A percentile compares a stretch with the other conserved stretches of the same genome.
phyloP scores from a whole-genome alignment of 768 basidiomycete genomes.

The Kwoniella bestiolae region DNA sequence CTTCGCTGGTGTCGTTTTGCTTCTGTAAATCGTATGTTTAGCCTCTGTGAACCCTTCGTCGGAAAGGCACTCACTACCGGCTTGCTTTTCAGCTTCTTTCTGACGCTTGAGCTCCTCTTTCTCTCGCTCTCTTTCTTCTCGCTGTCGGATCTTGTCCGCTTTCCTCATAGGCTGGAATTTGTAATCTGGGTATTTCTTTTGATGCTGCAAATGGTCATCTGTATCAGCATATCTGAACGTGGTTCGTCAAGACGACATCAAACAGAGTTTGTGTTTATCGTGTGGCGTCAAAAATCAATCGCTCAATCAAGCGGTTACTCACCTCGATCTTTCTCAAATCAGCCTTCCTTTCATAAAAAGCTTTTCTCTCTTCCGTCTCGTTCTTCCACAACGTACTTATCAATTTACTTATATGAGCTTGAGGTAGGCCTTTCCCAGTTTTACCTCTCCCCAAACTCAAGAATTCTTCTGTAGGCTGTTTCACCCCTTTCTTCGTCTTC shows the following conservation, averaged over 20 bases:
- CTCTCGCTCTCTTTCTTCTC: conserved; percentile 44
- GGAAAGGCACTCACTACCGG: conserved; percentile 15
- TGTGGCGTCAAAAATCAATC: too few species aligned
- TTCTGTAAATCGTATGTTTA: not conserved
- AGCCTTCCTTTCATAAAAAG: conserved; percentile 52
- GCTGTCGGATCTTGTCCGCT: conserved; percentile 47
- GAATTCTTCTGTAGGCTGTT: conserved; percentile 37
- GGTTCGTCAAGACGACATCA: not conserved
- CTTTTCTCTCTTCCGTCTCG: conserved; percentile 62
- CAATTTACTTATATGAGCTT: conserved; percentile 69
- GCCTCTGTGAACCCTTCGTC: not conserved
- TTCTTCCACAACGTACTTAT: conserved; percentile 70
- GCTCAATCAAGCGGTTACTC: too few species aligned
- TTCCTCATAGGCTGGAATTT: conserved; percentile 55
- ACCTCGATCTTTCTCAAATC: conserved; percentile 56
- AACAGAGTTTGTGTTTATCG: too few species aligned
- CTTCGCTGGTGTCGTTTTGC: conserved; percentile 17
- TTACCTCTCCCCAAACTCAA: conserved; percentile 40
- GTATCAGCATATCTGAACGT: not conserved
- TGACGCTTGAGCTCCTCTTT: conserved; percentile 36
- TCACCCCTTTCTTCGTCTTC: conserved; percentile 40
- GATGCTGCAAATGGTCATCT: conserved; percentile 34
- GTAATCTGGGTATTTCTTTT: conserved; percentile 50
- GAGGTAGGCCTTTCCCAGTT: conserved; percentile 60
- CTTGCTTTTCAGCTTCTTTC: conserved; percentile 24